These are phyloP conservation scores for Saccharomyces hybrid DNA, from an alignment of 1,139 yeast species.

Conservation along the genomic window DNA sequence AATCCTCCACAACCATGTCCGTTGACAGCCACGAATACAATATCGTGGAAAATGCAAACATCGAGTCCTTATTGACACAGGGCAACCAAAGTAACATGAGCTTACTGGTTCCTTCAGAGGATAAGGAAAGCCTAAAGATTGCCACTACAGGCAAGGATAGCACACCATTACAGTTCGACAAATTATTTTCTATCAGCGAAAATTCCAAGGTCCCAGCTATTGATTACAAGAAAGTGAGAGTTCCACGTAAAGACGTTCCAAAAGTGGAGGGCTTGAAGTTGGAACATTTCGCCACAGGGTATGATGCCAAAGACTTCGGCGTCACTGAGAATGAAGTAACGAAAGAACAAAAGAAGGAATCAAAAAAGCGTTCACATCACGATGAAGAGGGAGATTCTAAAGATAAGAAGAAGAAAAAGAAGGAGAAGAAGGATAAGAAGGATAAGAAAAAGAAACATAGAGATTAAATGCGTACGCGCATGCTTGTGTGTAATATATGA, in stretches of 20 bases:
- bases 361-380: constrained; percentile 9
- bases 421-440: constrained; percentile 17
- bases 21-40: constrained; percentile 39
- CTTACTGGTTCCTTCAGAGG: constrained; percentile 21
- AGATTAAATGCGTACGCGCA: constrained; percentile 1
- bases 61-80: constrained; percentile 10
- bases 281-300: constrained; percentile 85
- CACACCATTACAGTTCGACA: constrained; percentile 32
- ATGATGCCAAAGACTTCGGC: constrained; percentile 45
- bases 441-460: constrained; percentile 4
- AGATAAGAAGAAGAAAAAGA: constrained; percentile 13
- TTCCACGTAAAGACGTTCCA: constrained; percentile 54
- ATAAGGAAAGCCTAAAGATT: constrained; percentile 16
- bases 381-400: constrained; percentile 14
- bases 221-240: constrained; percentile 44
- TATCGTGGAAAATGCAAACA: constrained; percentile 41
- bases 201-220: constrained; percentile 55
- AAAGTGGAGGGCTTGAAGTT: constrained; percentile 52
- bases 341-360: constrained; percentile 3
- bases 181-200: constrained; percentile 54
- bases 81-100: constrained; percentile 19
- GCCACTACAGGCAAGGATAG: constrained; percentile 9
- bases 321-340: constrained; percentile 29
- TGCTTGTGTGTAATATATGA: constrained; percentile 1
- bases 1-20: constrained; percentile 36